These are phyloP conservation scores for Samsoniella hepiali DNA, from an alignment of 2,329 filamentous ascomycete genomes.

Conservation along the genomic window DNA sequence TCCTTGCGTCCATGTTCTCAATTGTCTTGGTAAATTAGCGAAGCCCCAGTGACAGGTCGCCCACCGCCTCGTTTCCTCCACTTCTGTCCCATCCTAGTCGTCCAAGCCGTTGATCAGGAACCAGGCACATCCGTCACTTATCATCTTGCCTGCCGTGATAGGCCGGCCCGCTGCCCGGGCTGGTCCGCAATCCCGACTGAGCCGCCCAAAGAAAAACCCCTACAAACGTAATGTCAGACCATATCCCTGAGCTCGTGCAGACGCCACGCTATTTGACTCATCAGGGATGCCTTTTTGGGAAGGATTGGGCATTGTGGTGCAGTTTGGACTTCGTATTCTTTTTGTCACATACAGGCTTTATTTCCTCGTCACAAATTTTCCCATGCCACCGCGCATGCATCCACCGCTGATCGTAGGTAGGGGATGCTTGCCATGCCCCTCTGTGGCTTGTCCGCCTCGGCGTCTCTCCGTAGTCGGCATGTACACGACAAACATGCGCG, in stretches of 20 bases:
- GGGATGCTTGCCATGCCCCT: background rate
- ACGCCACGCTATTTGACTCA: background rate
- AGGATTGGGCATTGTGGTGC: background rate
- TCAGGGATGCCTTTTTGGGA: background rate
- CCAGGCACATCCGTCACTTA: background rate
- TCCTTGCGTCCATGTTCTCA: background rate
- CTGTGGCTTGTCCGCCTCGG: constrained; percentile 6
- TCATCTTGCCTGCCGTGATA: background rate
- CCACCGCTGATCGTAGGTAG: background rate
- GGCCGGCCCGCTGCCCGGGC: background rate
- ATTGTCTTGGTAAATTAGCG: background rate
- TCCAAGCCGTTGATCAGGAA: background rate
- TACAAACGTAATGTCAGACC: background rate
- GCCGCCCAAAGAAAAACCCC: background rate
- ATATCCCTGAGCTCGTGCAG: background rate
- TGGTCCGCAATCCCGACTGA: background rate
- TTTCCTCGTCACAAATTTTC: background rate
- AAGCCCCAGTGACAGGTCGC: background rate
- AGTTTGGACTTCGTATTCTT: too few species aligned
- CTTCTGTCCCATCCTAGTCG: background rate
- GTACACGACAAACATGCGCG: background rate
- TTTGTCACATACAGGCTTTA: background rate
- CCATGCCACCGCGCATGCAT: background rate
- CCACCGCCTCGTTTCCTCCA: background rate
- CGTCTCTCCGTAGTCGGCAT: background rate